Evolutionary conservation across 2,329 filamentous ascomycete species (phyloP).

Genomic region (Aspergillus hortae): DNA sequence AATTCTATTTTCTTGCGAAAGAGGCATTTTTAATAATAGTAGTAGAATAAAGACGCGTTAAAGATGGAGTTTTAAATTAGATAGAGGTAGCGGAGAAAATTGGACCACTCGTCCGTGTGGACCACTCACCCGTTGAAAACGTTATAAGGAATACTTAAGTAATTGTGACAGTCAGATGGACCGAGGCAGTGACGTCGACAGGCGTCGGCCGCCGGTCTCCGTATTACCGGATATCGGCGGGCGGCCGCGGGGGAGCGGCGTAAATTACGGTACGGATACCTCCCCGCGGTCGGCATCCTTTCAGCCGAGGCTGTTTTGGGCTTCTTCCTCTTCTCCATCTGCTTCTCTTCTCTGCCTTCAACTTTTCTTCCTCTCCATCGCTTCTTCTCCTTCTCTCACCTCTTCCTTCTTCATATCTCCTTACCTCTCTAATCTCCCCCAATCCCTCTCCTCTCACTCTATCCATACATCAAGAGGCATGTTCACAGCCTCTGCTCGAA

Average conservation of each 20-base stretch:
- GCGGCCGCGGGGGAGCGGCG: not conserved
- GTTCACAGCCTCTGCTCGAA: conserved; percentile 43
- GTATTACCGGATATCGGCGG: conserved; percentile 3
- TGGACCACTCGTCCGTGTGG: too few species aligned
- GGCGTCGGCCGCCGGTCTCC: not conserved
- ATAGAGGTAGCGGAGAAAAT: too few species aligned
- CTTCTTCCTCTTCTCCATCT: conserved; percentile 9
- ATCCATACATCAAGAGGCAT: conserved; percentile 31
- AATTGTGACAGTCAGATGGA: not conserved
- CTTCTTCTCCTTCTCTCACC: not conserved
- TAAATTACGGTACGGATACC: conserved; percentile 7
- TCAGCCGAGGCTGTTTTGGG: conserved; percentile 13
- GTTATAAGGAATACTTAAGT: too few species aligned
- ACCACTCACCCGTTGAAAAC: too few species aligned
- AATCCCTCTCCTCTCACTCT: conserved; percentile 3
- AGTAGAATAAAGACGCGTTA: too few species aligned
- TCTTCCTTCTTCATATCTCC: conserved; percentile 7
- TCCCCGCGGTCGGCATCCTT: conserved; percentile 13
- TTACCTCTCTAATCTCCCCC: conserved; percentile 8
- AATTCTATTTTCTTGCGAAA: too few species aligned
- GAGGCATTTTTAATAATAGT: too few species aligned
- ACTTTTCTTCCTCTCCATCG: conserved; percentile 2
- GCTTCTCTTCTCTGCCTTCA: conserved; percentile 13
- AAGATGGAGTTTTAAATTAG: too few species aligned
- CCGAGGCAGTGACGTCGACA: conserved; percentile 3